Evolutionary conservation across 768 basidiomycete species (phyloP), one percentile per base, ranked within the genome.

Genomic region (Podaxis sp.): DNA sequence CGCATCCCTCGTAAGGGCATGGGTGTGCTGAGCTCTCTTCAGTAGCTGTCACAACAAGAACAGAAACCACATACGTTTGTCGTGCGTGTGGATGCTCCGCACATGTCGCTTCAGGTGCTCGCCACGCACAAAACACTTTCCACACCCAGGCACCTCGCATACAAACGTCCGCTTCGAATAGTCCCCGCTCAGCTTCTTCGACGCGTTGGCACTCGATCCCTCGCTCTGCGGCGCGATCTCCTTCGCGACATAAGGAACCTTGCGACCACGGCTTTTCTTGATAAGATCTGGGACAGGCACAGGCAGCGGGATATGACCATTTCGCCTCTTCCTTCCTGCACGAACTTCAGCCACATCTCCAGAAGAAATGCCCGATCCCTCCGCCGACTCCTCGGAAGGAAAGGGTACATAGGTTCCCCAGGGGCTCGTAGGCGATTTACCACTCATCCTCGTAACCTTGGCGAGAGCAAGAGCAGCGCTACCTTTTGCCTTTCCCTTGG

Each of bases 51-150:
- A 48, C n/a, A 38, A 42, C 44, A 4, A 44, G 22, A 30, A 58
- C 57, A 54, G 26, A 60, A 57, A 57, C 15, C 19, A 80, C 91
- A 74, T 67, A 93, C 92, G 89, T 80, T 90, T 92, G 69, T 93
- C 91, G 67, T 90, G 79, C 1, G 92, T 93, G 73, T 95, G 92
- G 54, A 95, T 88, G 59, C 87, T 87, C 63, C 88, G 74, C 19
- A 93, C 82, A 75, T 94, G 93, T 28, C 93, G 77, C 75, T 93
- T 92, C 62, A 95, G 76, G 73, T 95, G 93, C 67, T 93, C 91
- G 1, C 87, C 84, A 2, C 93, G 79, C 40, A 84, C 84, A 68
- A 95, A 95, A 61, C 87, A 87, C 76, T 93, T 93, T 17, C 85
- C 86, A 67, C 93, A 95, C 0, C 84, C 90, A 0, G 83, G 77